phyloP scores from a whole-genome alignment of 139 green algal species.

The Picochlorum sp. region DNA sequence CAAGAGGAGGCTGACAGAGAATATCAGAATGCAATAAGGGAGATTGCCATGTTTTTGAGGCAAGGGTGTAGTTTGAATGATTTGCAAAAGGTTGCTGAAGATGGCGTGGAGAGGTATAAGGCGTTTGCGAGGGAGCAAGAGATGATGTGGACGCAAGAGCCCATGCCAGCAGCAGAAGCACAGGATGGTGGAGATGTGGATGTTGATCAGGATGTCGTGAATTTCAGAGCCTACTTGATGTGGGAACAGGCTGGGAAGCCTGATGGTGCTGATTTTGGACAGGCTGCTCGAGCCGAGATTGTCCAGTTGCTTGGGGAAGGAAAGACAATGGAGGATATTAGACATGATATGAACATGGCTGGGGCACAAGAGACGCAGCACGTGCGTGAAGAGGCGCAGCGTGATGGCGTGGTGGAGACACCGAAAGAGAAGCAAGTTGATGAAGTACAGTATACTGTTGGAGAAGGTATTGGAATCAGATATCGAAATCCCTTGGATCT shows the following conservation, averaged over 20 bases:
- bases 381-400: background rate
- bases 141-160: background rate
- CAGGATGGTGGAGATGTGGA: background rate
- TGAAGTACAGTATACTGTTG: constrained; percentile 27
- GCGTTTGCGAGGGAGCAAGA: constrained; percentile 4
- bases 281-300: constrained; percentile 37
- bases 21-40: constrained; percentile 50
- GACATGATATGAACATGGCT: constrained; percentile 8
- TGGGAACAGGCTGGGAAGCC: constrained; percentile 75
- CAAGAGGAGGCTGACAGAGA: constrained; percentile 49
- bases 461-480: constrained; percentile 36
- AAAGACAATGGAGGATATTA: constrained; percentile 33
- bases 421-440: background rate
- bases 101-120: constrained; percentile 6
- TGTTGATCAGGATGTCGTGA: constrained; percentile 38
- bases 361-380: background rate
- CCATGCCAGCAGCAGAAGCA: background rate
- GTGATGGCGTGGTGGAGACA: background rate
- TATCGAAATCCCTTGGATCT: constrained; percentile 59
- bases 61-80: constrained; percentile 45
- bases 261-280: constrained; percentile 64
- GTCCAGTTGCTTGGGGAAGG: constrained; percentile 42
- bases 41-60: constrained; percentile 57
- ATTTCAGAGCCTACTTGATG: constrained; percentile 71
- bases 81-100: constrained; percentile 51